These are phyloP conservation scores for Jacaranda mimosifolia DNA, from an alignment of 257 asterid genomes.

Conservation along the genomic window DNA sequence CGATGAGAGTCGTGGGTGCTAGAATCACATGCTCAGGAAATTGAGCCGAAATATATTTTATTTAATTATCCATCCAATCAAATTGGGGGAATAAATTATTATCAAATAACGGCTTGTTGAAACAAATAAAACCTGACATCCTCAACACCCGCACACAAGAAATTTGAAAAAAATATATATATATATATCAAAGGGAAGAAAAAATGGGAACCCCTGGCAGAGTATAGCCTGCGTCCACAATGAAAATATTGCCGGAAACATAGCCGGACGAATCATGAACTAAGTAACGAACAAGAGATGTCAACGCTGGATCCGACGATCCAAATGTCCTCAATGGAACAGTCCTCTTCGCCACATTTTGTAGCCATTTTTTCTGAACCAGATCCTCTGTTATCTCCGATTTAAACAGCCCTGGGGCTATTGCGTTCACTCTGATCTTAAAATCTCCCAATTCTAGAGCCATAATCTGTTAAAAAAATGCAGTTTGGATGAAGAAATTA, in stretches of 20 bases:
- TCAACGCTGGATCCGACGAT: slow-evolving; percentile 41
- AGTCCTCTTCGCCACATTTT: slow-evolving; percentile 30
- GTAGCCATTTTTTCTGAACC: slow-evolving; percentile 35
- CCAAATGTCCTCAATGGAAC: slow-evolving; percentile 38
- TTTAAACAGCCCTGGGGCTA: slow-evolving; percentile 49
- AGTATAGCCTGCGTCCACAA: slow-evolving; percentile 33
- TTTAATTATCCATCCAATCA: too few relatives aligned
- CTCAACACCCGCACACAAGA: too few relatives aligned
- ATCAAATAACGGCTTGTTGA: too few relatives aligned
- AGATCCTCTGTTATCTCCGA: slow-evolving; percentile 50
- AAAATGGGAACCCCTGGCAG: slow-evolving; percentile 33
- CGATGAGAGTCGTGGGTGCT: too few relatives aligned
- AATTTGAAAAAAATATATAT: too few relatives aligned
- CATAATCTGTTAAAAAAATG: slow-evolving; percentile 36
- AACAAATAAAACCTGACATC: too few relatives aligned
- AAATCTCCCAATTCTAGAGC: slow-evolving; percentile 52
- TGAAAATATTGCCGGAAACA: slow-evolving; percentile 38
- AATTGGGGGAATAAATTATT: too few relatives aligned
- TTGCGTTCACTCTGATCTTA: slow-evolving; percentile 48
- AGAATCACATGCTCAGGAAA: too few relatives aligned
- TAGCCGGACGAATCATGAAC: slow-evolving; percentile 38
- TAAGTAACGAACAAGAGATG: slow-evolving; percentile 37
- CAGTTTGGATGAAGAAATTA: too few relatives aligned
- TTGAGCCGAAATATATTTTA: too few relatives aligned
- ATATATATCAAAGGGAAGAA: slow-evolving; percentile 35